Evolutionary conservation across 768 basidiomycete genomes (phyloP).

Genomic region (Lyophyllum decastes): DNA sequence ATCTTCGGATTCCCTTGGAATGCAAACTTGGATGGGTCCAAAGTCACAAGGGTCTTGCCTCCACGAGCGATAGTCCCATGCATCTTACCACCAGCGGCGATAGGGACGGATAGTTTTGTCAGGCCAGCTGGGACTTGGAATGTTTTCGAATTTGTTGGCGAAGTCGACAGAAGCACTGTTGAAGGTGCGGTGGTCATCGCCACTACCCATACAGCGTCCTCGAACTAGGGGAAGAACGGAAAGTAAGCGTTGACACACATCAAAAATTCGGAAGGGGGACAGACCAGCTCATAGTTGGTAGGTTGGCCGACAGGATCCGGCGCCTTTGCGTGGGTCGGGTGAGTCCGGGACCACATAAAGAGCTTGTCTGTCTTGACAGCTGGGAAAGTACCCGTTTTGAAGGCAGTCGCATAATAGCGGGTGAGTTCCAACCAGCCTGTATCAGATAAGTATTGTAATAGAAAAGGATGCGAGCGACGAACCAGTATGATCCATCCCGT

Average conservation of each 20-base stretch:
- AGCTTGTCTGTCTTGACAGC: constrained; percentile 59
- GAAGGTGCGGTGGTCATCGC: constrained; percentile 59
- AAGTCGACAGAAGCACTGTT: constrained; percentile 56
- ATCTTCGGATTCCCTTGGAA: constrained; percentile 53
- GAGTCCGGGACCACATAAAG: constrained; percentile 72
- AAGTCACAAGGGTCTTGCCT: constrained; percentile 45
- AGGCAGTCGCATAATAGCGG: constrained; percentile 66
- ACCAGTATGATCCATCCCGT: constrained; percentile 62
- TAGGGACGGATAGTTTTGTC: constrained; percentile 61
- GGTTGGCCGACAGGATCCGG: constrained; percentile 58
- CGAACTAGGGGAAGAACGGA: constrained; percentile 37
- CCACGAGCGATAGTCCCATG: constrained; percentile 47
- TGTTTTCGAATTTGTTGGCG: constrained; percentile 40
- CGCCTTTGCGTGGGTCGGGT: constrained; percentile 54
- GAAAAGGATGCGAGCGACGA: constrained; percentile 11
- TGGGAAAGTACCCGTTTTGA: constrained; percentile 70
- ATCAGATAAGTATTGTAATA: constrained; percentile 2
- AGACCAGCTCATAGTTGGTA: constrained; percentile 55
- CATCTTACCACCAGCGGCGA: constrained; percentile 54
- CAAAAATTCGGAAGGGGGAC: constrained; percentile 27
- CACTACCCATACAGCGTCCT: constrained; percentile 72
- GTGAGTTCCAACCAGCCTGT: constrained; percentile 68
- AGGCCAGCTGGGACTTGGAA: constrained; percentile 58
- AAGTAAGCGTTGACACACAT: neutral
- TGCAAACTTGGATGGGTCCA: constrained; percentile 50